Base-by-base conservation (phyloP, 345 rosid genomes). In the Hibiscus tridactylites region DNA sequence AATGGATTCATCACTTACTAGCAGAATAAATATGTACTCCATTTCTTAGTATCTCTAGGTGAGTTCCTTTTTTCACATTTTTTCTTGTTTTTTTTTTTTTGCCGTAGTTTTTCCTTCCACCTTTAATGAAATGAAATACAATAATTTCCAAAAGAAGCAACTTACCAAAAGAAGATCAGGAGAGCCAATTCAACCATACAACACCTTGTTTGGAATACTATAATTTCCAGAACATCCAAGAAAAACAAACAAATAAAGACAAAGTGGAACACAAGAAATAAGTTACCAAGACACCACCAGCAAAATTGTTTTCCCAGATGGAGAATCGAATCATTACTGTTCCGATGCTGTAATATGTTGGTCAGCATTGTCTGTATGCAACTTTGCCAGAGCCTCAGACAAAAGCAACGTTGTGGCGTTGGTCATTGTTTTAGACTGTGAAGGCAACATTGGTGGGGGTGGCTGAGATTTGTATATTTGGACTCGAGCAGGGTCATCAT, bases 401-500 rank as follows among this genome's bases (percentile, higher is more conserved):
- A 83, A 73, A 76, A 80, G 46, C 60, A 74, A 70, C 66, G 82
- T 29, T 7, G 87, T 58, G 33, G 83, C 84, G 4, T 78, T 71
- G 42, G 83, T 74, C 82, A 79, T 68, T 72, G 87, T 84, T 78
- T 80, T 83, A 68, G 75, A 77, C 35, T 88, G 87, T 76, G 88
- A 71, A 66, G 86, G 83, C 74, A 84, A 57, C 12, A 73, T 35
- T 0, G 1, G 96, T 29, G 86, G 85, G 1, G 87, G 92, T 58
- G 98, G 98, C 82, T 90, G 95, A 74, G 96, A 80, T 81, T 92
- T 87, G 80, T 92, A 92, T 73, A 92, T 88, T 73, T 81, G 96
- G 64, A 83, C 79, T 64, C 78, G 85, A 15, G 80, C 75, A 68
- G 82, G 81, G 37, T 90, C 91, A 11, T 87, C 91, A 35, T 83